Evolutionary conservation across 345 rosid species (phyloP).

Genomic region (Syzygium grande): DNA sequence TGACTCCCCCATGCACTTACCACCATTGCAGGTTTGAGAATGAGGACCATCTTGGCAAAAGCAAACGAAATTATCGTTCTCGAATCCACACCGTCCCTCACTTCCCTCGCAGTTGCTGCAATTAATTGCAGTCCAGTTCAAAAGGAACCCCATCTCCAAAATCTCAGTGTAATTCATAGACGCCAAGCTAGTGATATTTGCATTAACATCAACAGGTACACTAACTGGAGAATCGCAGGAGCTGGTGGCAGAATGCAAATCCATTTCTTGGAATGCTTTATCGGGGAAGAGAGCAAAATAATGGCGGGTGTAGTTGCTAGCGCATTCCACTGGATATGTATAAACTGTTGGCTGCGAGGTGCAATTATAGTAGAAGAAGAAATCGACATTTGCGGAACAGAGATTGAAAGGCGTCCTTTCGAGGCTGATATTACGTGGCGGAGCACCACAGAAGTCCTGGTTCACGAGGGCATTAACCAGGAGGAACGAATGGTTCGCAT

Average conservation of each 20-base stretch:
- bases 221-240: slow-evolving; percentile 17
- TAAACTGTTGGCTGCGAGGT: not conserved
- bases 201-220: slow-evolving; percentile 7
- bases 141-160: slow-evolving; percentile 41
- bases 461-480: not conserved
- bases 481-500: not conserved
- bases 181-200: not conserved
- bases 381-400: not conserved
- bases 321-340: slow-evolving; percentile 20
- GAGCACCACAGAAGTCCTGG: not conserved
- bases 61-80: slow-evolving; percentile 26
- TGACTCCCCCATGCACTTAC: slow-evolving; percentile 15
- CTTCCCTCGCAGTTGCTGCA: slow-evolving; percentile 32
- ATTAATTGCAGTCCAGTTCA: slow-evolving; percentile 42
- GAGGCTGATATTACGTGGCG: slow-evolving; percentile 19
- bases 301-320: slow-evolving; percentile 5
- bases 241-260: not conserved
- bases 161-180: slow-evolving; percentile 17
- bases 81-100: slow-evolving; percentile 43
- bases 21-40: slow-evolving; percentile 23
- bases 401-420: slow-evolving; percentile 13
- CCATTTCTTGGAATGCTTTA: not conserved
- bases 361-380: slow-evolving; percentile 18
- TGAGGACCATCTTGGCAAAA: slow-evolving; percentile 35
- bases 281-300: slow-evolving; percentile 31